Percentiles rank a stretch among this genome's conserved stretches.
phyloP scores from a whole-genome alignment of 2,329 filamentous ascomycete species.

The Aspergillus udagawae region DNA sequence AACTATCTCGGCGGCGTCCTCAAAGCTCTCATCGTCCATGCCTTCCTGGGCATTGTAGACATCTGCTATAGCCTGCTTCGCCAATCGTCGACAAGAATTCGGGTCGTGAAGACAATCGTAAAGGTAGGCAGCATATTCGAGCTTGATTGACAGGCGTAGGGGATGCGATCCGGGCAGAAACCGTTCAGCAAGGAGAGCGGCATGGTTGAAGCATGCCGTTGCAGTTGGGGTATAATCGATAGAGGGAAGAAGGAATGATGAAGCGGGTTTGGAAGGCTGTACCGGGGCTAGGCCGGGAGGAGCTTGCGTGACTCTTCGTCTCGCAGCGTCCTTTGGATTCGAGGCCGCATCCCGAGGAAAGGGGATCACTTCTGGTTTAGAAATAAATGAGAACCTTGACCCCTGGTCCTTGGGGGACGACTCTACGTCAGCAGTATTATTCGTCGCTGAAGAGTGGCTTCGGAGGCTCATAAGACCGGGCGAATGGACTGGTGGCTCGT shows the following conservation, averaged over 20 bases:
- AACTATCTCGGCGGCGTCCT: slow-evolving; percentile 84
- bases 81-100: slow-evolving; percentile 69
- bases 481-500: slow-evolving; percentile 71
- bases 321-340: neutral
- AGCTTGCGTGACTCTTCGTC: slow-evolving; percentile 11
- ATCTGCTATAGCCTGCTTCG: slow-evolving; percentile 78
- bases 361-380: slow-evolving; percentile 13
- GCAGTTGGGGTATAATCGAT: slow-evolving; percentile 81
- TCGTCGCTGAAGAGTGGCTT: slow-evolving; percentile 22
- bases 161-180: slow-evolving; percentile 86
- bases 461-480: slow-evolving; percentile 48
- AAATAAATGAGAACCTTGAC: slow-evolving; percentile 17
- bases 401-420: slow-evolving; percentile 15
- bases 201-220: slow-evolving; percentile 73
- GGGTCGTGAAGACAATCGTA: slow-evolving; percentile 88
- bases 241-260: slow-evolving; percentile 75
- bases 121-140: slow-evolving; percentile 88
- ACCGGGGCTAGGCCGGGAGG: slow-evolving; percentile 37
- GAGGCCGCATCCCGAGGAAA: slow-evolving; percentile 3
- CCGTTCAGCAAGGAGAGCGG: slow-evolving; percentile 67
- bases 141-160: slow-evolving; percentile 79
- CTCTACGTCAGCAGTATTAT: slow-evolving; percentile 24
- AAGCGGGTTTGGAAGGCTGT: slow-evolving; percentile 39
- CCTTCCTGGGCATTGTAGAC: slow-evolving; percentile 88
- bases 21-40: slow-evolving; percentile 93